Base-by-base conservation (phyloP, 129 eudicot species). In the Flaveria robusta region DNA sequence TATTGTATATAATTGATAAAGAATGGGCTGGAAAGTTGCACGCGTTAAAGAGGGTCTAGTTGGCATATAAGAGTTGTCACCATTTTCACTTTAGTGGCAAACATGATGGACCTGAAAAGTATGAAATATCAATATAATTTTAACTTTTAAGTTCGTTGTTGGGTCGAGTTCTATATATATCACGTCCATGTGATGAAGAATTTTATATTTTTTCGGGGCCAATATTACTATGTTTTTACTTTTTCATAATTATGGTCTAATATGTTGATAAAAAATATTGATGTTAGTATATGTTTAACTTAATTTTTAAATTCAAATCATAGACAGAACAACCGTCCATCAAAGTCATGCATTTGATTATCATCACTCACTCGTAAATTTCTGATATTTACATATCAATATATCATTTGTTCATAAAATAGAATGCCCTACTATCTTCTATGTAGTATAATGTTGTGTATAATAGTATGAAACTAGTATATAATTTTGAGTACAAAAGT, bases 21-120 rank as follows among this genome's bases (percentile, higher is more conserved):
- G 11, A 56, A 22, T 20, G 8, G 14, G 10, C 60, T 52, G 0
- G 31, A 56, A 11, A 1, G 31, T 56, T 56, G 64, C 64, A 60
- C 19, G 41, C 64, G 18, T 60, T 60, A 26, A 20, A 60, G 15
- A 51, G 18, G 59, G 3, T 9, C 10, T 51, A 51, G 23, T 16
- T 16, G 52, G 52, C 52, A 47, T 47, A 2, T 51, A 5, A 4
- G 19, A 11, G 10, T 13, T 24, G 66, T 60, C 66, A 23, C 2
- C n/a, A 60, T 60, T 58, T 58, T 13, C 34, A 60, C 66, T 5
- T 12, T 24, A 58, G 64, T 56, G 64, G 64, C 64, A 56, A 56
- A 56, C 64, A 56, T 56, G 64, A 27, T 56, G 64, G 31, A 56
- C 64, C 13, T 9, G 22, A 13, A 22, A 3, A 20, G 22, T 3